A percentile compares a stretch with the other conserved stretches of the same genome.
Evolutionary conservation across 2,329 filamentous ascomycete genomes (phyloP).

Genomic region (Ophiosphaerella herpotricha): DNA sequence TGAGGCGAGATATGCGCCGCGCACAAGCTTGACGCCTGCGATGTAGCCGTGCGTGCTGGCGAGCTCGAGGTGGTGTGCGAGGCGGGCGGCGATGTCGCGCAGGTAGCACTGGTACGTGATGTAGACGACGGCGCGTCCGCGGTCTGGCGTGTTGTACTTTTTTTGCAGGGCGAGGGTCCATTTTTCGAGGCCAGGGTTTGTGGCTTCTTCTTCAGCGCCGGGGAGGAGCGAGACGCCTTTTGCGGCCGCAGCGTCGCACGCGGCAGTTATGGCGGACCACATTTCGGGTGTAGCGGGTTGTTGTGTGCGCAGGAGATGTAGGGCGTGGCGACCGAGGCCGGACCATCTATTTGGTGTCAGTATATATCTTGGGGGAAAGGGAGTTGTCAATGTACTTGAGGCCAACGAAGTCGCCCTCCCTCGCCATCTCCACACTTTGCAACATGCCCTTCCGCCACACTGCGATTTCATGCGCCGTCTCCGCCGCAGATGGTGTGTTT

Average conservation of each 20-base stretch:
- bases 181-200: slow-evolving; percentile 79
- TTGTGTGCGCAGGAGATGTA: slow-evolving; percentile 67
- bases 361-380: neutral
- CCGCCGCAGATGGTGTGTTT: slow-evolving; percentile 56
- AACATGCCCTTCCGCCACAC: slow-evolving; percentile 77
- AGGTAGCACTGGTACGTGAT: slow-evolving; percentile 65
- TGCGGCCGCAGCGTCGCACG: slow-evolving; percentile 72
- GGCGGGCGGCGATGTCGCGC: slow-evolving; percentile 50
- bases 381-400: slow-evolving; percentile 49
- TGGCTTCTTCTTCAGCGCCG: slow-evolving; percentile 80
- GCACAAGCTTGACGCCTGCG: slow-evolving; percentile 61
- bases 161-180: slow-evolving; percentile 80
- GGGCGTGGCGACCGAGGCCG: slow-evolving; percentile 75
- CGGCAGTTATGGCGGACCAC: slow-evolving; percentile 69
- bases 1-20: slow-evolving; percentile 60
- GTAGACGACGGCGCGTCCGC: slow-evolving; percentile 71
- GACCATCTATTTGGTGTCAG: slow-evolving; percentile 64
- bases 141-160: slow-evolving; percentile 66
- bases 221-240: slow-evolving; percentile 77
- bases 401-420: slow-evolving; percentile 59
- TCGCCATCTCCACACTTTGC: slow-evolving; percentile 66
- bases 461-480: slow-evolving; percentile 65
- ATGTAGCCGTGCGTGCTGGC: slow-evolving; percentile 56
- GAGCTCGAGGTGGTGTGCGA: slow-evolving; percentile 52
- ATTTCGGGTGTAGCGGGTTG: slow-evolving; percentile 68